Base-by-base conservation (phyloP, 495 filamentous ascomycete species). In the Recurvomyces mirabilis region DNA sequence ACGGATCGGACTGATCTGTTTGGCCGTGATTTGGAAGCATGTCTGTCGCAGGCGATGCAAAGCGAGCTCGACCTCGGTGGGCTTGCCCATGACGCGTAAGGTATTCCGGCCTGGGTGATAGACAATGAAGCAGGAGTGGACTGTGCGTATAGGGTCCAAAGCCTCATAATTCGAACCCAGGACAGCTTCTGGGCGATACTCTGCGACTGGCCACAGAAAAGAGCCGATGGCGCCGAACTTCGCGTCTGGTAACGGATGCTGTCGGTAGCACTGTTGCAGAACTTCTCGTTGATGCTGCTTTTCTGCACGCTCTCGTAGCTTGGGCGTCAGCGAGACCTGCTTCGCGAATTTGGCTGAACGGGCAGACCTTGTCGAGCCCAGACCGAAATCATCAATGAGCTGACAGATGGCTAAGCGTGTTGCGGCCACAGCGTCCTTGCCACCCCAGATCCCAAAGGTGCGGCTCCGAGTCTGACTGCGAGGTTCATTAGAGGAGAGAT, bases 141-240 rank as follows among this genome's bases (percentile, higher is more conserved):
- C 49, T 46, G 53, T 58, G 17, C 55, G 48, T 13, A 58, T 51
- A n/a, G 52, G 49, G 33, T 58, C 55, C 2, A 58, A 23, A 5
- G 55, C 55, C 36, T 58, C 55, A 23, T 29, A 39, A 32, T 37
- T 49, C 3, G 15, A 34, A 11, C 55, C 55, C 22, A 58, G 29
- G 12, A 48, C 33, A 22, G 51, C 47, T 19, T 49, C 52, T 0
- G 51, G 51, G 7, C 40, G 25, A 26, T 49, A 49, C 17, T 55
- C 44, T n/a, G 46, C 19, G 2, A 42, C 17, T 3, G 55, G 55
- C 55, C 55, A 58, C 12, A 38, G 38, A 17, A 53, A 55, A 21
- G 44, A 43, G 15, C 32, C 55, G 6, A 43, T 52, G 1, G 45
- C 43, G 4, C 28, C 29, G 30, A 52, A 49, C 1, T 12, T 22